Evolutionary conservation across 495 filamentous ascomycete genomes (phyloP), one percentile per base, ranked within the genome.

Genomic region (Aspergillus olivimuriae): DNA sequence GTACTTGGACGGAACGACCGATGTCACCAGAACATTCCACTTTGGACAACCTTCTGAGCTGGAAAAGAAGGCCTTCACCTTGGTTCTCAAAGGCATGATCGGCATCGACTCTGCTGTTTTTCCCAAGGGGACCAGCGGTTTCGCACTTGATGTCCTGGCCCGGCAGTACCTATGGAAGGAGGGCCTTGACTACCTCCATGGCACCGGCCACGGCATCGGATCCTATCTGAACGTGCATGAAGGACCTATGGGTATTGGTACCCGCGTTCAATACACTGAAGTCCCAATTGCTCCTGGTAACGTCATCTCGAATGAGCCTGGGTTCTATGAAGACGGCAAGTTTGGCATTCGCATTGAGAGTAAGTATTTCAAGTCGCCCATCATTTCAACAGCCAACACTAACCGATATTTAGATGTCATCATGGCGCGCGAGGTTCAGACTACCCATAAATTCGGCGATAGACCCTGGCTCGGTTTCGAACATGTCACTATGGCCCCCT

Each of bases 281-380:
- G 92, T 97, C 16, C 73, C 92, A 1, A 75, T 99, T 16, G 77
- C 88, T 0, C 71, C 83, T n/a, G 94, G 94, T 34, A 95, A 96
- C 58, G 90, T 97, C 33, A 78, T 96, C 46, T 95, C 89, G 3
- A 83, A 95, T 58, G 79, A 99, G 61, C 94, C 92, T 11, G 94
- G 94, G 22, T 99, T 89, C 68, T 99, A 99, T 66, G 94, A 97
- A 65, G 94, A 99, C 55, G 94, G 89, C 34, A 82, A 82, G 8
- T 99, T 94, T 57, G 94, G 94, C n/a, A 94, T 99, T 55, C 86
- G 94, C 22, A 97, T 96, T 55, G 94, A 99, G 68, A 97, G 87
- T 75, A 72, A 57, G 74, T 4, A 52, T 19, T 41, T 23, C 4
- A 7, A n/a, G n/a, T n/a, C n/a, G n/a, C n/a, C n/a, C n/a, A n/a